Conservation (phyloP, 208 protist species). For the Crithidia brevicula region DNA sequence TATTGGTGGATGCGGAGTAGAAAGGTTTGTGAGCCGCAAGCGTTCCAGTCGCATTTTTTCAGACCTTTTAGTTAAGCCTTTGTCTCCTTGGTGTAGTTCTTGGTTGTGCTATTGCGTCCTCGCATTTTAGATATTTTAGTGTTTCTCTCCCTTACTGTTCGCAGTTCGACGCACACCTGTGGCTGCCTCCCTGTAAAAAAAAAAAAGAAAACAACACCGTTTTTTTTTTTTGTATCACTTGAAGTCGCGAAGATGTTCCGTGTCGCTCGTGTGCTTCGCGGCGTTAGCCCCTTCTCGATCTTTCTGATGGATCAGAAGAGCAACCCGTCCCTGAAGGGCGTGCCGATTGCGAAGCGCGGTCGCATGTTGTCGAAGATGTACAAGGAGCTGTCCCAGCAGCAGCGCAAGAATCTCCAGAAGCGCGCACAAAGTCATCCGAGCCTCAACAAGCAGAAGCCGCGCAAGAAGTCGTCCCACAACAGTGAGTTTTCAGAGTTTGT, state of each 20-base stretch:
- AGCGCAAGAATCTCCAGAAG: conserved; percentile 59
- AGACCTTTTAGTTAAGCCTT: too few relatives aligned
- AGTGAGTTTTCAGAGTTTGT: conserved; percentile 77
- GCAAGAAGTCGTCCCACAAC: conserved; percentile 18
- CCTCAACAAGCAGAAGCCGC: conserved; percentile 40
- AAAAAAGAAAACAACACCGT: neutral
- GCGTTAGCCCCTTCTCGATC: conserved; percentile 86
- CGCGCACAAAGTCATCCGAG: conserved; percentile 68
- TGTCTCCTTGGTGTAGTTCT: too few relatives aligned
- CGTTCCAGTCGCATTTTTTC: too few relatives aligned
- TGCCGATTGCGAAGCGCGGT: conserved; percentile 66
- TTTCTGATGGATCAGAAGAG: conserved; percentile 92
- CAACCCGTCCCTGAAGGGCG: conserved; percentile 75
- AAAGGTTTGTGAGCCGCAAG: too few relatives aligned
- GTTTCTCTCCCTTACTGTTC: too few relatives aligned
- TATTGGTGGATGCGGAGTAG: too few relatives aligned
- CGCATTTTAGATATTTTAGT: too few relatives aligned
- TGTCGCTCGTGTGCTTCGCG: conserved; percentile 47
- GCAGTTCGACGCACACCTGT: neutral
- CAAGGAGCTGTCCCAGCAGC: conserved; percentile 62
- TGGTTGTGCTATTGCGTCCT: too few relatives aligned
- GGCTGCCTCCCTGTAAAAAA: too few relatives aligned
- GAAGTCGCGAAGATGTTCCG: conserved; percentile 76
- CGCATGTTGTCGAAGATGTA: conserved; percentile 85
- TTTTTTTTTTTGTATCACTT: conserved; percentile 18